Evolutionary conservation across 108 stramenopile species (phyloP).

Genomic region (Nannochloropsis gaditana): DNA sequence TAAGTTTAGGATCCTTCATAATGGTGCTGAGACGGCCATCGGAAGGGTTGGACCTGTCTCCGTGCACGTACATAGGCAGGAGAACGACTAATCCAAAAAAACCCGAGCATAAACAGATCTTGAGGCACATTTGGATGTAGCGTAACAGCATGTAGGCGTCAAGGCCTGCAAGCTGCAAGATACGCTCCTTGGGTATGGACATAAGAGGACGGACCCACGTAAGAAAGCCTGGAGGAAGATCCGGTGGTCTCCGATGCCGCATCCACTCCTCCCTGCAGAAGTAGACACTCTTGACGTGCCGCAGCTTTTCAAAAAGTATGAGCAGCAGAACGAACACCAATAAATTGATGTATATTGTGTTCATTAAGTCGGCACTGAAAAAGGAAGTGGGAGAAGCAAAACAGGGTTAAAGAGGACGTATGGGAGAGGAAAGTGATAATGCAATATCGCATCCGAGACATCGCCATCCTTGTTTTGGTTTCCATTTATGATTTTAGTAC

Average conservation of each 20-base stretch:
- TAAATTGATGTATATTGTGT: slow-evolving; percentile 27
- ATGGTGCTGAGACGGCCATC: slow-evolving; percentile 24
- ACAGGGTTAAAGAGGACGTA: too few species aligned
- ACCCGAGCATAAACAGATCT: slow-evolving; percentile 13
- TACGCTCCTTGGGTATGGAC: slow-evolving; percentile 18
- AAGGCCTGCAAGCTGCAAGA: slow-evolving; percentile 29
- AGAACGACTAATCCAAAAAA: slow-evolving; percentile 32
- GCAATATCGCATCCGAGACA: too few species aligned
- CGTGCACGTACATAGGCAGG: slow-evolving; percentile 27
- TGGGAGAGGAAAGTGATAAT: too few species aligned
- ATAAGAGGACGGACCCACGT: slow-evolving; percentile 7
- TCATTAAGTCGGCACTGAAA: not conserved
- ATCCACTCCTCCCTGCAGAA: not conserved
- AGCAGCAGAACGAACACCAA: slow-evolving; percentile 28
- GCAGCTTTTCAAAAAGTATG: slow-evolving; percentile 21
- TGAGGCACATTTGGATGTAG: slow-evolving; percentile 24
- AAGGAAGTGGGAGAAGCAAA: not conserved
- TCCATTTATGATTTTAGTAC: too few species aligned
- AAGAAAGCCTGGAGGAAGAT: slow-evolving; percentile 6
- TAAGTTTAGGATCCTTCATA: slow-evolving; percentile 23
- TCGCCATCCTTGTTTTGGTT: too few species aligned
- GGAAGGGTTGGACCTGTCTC: not conserved
- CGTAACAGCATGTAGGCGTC: slow-evolving; percentile 41
- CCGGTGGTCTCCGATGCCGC: slow-evolving; percentile 21
- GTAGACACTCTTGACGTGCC: slow-evolving; percentile 25